phyloP scores from a whole-genome alignment of 352 stramenopile genomes.

The Halophytophthora polymorphica region DNA sequence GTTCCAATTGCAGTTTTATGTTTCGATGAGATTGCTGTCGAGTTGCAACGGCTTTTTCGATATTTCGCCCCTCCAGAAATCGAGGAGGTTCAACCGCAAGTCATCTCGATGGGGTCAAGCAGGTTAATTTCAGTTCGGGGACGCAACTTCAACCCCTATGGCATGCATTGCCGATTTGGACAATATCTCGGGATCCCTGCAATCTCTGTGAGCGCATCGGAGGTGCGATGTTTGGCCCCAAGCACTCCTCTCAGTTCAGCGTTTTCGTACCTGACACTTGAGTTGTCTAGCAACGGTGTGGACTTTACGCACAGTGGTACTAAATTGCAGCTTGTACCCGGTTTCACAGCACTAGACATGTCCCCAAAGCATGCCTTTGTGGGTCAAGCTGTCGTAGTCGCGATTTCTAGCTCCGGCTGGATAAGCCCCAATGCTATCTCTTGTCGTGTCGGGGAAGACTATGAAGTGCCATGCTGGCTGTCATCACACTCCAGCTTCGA shows the following conservation, averaged over 20 bases:
- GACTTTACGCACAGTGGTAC: constrained; percentile 27
- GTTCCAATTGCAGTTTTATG: constrained; percentile 30
- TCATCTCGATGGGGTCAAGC: constrained; percentile 13
- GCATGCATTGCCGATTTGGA: constrained; percentile 26
- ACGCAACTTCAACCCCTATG: constrained; percentile 16
- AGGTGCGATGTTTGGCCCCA: constrained; percentile 28
- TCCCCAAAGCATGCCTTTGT: constrained; percentile 26
- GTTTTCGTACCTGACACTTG: constrained; percentile 22
- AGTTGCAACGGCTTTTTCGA: constrained; percentile 25
- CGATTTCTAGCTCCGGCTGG: constrained; percentile 18
- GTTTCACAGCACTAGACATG: constrained; percentile 25
- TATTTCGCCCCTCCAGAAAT: constrained; percentile 29
- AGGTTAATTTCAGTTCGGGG: constrained; percentile 22
- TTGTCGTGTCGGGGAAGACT: constrained; percentile 34
- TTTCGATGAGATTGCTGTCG: constrained; percentile 15
- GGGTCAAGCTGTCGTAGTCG: constrained; percentile 19
- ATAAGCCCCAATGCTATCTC: constrained; percentile 12
- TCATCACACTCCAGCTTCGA: constrained; percentile 25
- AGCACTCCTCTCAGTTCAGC: constrained; percentile 3
- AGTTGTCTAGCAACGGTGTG: constrained; percentile 31
- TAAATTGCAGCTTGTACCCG: constrained; percentile 22
- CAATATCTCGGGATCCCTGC: constrained; percentile 3
- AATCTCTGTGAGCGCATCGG: constrained; percentile 14
- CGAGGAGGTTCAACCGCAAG: constrained; percentile 12
- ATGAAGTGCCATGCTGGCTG: constrained; percentile 10